Evolutionary conservation across 495 filamentous ascomycete genomes (phyloP).

Genomic region (Aspergillus kassunensis): DNA sequence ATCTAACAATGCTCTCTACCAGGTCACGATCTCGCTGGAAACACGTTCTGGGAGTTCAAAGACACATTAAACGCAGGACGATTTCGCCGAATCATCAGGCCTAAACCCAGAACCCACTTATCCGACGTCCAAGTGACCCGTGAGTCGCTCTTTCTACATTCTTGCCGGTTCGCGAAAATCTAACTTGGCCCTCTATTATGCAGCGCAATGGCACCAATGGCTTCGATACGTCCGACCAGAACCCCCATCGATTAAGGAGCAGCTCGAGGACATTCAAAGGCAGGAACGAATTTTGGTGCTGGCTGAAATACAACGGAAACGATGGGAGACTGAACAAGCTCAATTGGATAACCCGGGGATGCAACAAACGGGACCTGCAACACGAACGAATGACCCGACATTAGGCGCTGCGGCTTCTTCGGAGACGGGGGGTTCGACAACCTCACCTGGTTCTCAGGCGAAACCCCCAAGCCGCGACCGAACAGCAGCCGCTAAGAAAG

Average conservation of each 20-base stretch:
- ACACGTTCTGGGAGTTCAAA: conserved; percentile 93
- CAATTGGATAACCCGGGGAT: conserved; percentile 54
- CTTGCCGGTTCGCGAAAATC: not conserved
- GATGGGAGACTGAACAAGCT: conserved; percentile 77
- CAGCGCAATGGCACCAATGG: conserved; percentile 95
- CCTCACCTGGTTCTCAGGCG: not conserved
- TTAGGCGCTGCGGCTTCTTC: conserved; percentile 19
- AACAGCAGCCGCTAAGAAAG: conserved; percentile 27
- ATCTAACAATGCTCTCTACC: conserved; percentile 15
- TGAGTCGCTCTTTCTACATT: conserved; percentile 24
- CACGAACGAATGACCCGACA: conserved; percentile 30
- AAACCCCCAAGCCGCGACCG: not conserved
- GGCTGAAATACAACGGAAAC: conserved; percentile 70
- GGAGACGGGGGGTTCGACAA: too few species aligned
- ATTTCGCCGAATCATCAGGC: conserved; percentile 65
- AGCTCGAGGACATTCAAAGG: conserved; percentile 62
- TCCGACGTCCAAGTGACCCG: conserved; percentile 62
- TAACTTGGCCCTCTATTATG: conserved; percentile 21
- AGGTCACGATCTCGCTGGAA: conserved; percentile 84
- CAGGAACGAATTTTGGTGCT: conserved; percentile 67
- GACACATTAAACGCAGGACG: conserved; percentile 55
- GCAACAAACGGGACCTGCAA: conserved; percentile 39
- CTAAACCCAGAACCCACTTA: conserved; percentile 54
- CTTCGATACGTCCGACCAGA: conserved; percentile 72
- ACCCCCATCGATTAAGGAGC: conserved; percentile 73